Conservation (phyloP, 73 alveolate species). For the Paramecium octaurelia region DNA sequence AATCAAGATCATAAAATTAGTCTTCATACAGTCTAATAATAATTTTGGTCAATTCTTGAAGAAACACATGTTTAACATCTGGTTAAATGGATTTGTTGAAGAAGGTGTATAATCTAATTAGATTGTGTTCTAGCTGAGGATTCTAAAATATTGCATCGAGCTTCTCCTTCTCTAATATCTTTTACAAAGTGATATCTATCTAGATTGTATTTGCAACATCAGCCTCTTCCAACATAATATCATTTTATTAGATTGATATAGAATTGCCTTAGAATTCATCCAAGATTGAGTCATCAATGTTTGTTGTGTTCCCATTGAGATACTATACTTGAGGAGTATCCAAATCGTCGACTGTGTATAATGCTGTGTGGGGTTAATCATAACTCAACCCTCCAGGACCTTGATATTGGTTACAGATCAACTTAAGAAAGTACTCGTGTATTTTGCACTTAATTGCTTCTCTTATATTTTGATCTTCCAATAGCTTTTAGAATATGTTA, state of each 20-base stretch:
- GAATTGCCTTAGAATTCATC: background rate
- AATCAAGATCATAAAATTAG: background rate
- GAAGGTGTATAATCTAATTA: background rate
- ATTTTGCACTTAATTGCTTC: background rate
- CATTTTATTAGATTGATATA: background rate
- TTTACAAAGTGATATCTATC: background rate
- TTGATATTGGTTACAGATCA: background rate
- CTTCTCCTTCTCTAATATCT: background rate
- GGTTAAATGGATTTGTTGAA: background rate
- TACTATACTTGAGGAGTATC: background rate
- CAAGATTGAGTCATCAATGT: background rate
- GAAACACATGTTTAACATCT: background rate
- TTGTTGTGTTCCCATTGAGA: background rate
- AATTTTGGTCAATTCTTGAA: background rate
- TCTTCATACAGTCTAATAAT: background rate
- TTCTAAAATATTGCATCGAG: background rate
- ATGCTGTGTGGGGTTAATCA: background rate
- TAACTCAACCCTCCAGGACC: slow-evolving; percentile 5
- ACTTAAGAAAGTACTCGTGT: background rate
- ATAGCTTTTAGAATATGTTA: background rate
- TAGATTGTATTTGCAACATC: background rate
- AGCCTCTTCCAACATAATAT: background rate
- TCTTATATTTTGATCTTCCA: background rate
- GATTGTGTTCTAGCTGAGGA: background rate
- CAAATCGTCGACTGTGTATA: background rate